These are phyloP conservation scores for Punica granatum DNA, from an alignment of 345 rosid genomes.

Conservation along the genomic window DNA sequence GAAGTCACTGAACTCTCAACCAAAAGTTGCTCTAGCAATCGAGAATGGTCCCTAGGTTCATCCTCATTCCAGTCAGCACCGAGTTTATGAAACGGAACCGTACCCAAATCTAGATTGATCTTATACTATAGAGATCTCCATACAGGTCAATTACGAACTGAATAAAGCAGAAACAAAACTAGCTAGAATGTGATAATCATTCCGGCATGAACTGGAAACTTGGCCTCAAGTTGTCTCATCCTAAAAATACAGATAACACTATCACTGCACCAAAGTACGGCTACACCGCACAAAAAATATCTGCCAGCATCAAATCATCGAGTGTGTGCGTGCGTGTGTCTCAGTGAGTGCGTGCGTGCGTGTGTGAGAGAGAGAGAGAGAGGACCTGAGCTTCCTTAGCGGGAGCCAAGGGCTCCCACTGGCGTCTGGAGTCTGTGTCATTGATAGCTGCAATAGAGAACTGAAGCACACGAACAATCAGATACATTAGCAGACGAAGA, in stretches of 20 bases:
- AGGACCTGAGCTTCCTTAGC: slow-evolving; percentile 94
- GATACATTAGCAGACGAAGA: not conserved
- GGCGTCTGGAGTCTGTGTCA: slow-evolving; percentile 66
- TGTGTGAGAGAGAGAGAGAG: slow-evolving; percentile 8
- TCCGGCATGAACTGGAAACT: not conserved
- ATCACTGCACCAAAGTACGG: not conserved
- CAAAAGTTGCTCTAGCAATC: not conserved
- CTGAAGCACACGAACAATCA: slow-evolving; percentile 27
- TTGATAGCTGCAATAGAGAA: slow-evolving; percentile 94
- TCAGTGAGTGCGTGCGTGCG: too few relatives aligned
- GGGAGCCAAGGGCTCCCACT: slow-evolving; percentile 99
- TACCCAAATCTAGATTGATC: not conserved
- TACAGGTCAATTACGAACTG: not conserved
- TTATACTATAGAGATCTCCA: not conserved
- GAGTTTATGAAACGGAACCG: not conserved
- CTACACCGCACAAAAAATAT: not conserved
- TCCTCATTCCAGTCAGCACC: not conserved
- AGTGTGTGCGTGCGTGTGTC: too few relatives aligned
- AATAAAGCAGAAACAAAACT: not conserved
- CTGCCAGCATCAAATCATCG: not conserved
- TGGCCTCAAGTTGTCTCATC: not conserved
- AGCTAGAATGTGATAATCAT: not conserved
- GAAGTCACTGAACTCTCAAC: too few relatives aligned
- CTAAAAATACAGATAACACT: not conserved
- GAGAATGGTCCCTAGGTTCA: not conserved